Base-by-base conservation (phyloP, 139 green algal genomes). In the Micromonas commoda region DNA sequence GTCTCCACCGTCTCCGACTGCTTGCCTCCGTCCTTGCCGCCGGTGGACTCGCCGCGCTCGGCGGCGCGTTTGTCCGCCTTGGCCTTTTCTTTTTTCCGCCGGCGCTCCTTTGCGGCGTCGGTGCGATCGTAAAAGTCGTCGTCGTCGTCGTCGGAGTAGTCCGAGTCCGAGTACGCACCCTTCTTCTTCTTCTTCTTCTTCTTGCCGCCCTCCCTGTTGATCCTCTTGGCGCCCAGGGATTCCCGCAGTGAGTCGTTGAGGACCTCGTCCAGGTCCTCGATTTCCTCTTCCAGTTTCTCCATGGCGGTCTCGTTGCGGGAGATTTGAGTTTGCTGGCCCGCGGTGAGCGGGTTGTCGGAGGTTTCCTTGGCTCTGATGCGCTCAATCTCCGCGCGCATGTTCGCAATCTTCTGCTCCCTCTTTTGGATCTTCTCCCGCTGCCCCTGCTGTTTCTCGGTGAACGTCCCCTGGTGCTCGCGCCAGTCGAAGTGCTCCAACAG, bases 381-480 rank as follows among this genome's bases (percentile, higher is more conserved):
- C 23, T 94, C 86, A 23, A 83, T 86, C 87, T 97, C 92, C 0
- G 76, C 85, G 69, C 86, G 82, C 54, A 97, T 81, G 80, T 95
- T 92, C 63, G 77, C 67, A 2, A 96, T 74, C 83, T 90, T 92
- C 45, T 83, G 82, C 81, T 96, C 89, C 53, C 83, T 80, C 72
- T 90, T 91, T 31, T 79, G 68, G 29, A 98, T 89, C 79, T 94
- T 97, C 26, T 96, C 90, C 9, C 87, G 82, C 26, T 93, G 54
- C 87, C 96, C 97, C 74, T 93, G 80, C 85, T 96, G 91, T 74
- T 93, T 92, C 5, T 97, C 91, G 6, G 82, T 96, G 21, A 97
- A 83, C 26, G 81, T 76, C 26, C 89, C 79, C 24, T 85, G 79
- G 79, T 86, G 51, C 34, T 45, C 24, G 1, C 68, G 23, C 68